Conservation (phyloP, 805 yeast genomes). For the Teunomyces gatunensis region DNA sequence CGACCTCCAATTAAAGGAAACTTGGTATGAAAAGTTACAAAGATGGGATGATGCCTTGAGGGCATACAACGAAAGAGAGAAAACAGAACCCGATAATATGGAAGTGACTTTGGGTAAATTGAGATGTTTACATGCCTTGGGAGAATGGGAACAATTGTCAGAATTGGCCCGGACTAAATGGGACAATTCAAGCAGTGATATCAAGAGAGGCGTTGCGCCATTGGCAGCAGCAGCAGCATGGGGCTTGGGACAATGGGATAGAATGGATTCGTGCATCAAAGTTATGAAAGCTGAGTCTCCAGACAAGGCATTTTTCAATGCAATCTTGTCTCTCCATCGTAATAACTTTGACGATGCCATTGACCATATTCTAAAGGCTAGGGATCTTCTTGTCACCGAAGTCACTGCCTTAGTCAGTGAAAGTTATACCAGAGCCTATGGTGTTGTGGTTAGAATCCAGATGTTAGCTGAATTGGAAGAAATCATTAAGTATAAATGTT, state of each 20-base stretch:
- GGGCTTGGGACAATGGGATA: conserved; percentile 97
- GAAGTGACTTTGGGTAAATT: conserved; percentile 96
- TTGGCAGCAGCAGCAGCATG: conserved; percentile 98
- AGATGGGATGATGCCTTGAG: conserved; percentile 97
- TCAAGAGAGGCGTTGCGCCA: conserved; percentile 85
- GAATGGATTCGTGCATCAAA: conserved; percentile 85
- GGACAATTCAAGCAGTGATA: conserved; percentile 69
- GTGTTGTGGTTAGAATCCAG: conserved; percentile 94
- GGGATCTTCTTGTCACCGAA: conserved; percentile 89
- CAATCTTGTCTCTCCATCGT: conserved; percentile 80
- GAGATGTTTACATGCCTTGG: conserved; percentile 97
- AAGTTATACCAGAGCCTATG: conserved; percentile 93
- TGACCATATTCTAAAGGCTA: conserved; percentile 73
- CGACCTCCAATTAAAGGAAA: conserved; percentile 86
- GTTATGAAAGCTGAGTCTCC: conserved; percentile 93
- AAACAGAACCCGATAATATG: conserved; percentile 61
- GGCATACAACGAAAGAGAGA: conserved; percentile 82
- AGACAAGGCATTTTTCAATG: conserved; percentile 91
- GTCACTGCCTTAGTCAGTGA: conserved; percentile 93
- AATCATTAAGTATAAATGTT: conserved; percentile 80
- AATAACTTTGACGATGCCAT: conserved; percentile 83
- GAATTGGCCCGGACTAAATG: conserved; percentile 85
- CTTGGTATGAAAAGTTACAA: conserved; percentile 96
- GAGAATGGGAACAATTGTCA: conserved; percentile 94
- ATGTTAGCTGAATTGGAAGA: conserved; percentile 97